phyloP scores from a whole-genome alignment of 306 rosid genomes.

The Pyrus communis region DNA sequence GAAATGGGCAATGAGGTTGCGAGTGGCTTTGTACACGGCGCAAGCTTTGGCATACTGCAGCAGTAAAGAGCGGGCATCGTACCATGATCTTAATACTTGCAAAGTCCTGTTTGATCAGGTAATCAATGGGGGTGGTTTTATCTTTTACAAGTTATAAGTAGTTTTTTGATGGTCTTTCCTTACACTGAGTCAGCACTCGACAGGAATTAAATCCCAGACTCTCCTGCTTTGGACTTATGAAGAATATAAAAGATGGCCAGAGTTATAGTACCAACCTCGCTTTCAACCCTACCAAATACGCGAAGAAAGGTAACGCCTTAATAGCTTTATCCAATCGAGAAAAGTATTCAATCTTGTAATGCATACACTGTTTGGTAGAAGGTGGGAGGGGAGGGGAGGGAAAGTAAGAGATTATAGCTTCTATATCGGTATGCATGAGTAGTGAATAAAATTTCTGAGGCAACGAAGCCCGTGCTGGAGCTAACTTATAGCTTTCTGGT shows the following conservation, averaged over 20 bases:
- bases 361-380: background rate
- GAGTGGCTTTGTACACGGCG: constrained; percentile 84
- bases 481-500: background rate
- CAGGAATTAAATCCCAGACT: constrained; percentile 89
- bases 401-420: background rate
- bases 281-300: constrained; percentile 88
- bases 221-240: constrained; percentile 94
- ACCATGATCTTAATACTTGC: constrained; percentile 89
- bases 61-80: constrained; percentile 63
- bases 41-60: constrained; percentile 88
- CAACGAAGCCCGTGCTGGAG: background rate
- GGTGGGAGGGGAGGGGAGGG: background rate
- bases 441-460: background rate
- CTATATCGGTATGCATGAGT: background rate
- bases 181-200: constrained; percentile 15
- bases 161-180: constrained; percentile 13
- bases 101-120: constrained; percentile 90
- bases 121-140: background rate
- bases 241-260: constrained; percentile 88
- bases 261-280: constrained; percentile 83
- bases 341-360: background rate
- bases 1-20: constrained; percentile 99
- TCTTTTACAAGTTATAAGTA: background rate
- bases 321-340: constrained; percentile 2
- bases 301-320: constrained; percentile 57